A percentile compares a stretch with the other conserved stretches of the same genome.
These are phyloP conservation scores for Chlorella sp. DNA, from an alignment of 139 green algal genomes.

Conservation along the genomic window DNA sequence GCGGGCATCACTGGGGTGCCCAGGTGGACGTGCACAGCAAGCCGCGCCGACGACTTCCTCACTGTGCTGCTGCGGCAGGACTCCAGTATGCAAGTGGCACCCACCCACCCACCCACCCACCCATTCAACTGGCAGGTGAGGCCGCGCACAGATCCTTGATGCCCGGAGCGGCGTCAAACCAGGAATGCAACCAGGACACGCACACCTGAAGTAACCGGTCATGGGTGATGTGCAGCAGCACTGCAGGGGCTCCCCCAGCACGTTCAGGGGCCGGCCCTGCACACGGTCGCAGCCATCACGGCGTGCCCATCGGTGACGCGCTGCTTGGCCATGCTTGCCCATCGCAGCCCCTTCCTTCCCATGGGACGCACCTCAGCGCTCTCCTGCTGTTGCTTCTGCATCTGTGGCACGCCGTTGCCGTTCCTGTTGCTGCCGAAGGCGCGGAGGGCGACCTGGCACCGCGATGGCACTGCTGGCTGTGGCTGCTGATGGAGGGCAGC, in stretches of 20 bases:
- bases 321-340: neutral
- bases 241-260: neutral
- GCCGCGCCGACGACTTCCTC: neutral
- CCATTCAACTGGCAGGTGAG: neutral
- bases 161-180: neutral
- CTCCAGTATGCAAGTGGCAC: neutral
- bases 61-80: neutral
- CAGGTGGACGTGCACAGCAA: too few relatives aligned
- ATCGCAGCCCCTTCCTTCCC: too few relatives aligned
- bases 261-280: neutral
- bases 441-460: too few relatives aligned
- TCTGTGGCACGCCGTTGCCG: neutral
- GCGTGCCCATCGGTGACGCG: neutral
- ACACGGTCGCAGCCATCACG: neutral
- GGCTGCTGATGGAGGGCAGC: too few relatives aligned
- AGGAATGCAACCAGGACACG: neutral
- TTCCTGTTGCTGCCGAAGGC: neutral
- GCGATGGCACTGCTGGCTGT: too few relatives aligned
- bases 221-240: neutral
- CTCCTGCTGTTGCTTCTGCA: neutral
- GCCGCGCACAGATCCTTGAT: neutral
- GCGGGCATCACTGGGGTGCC: too few relatives aligned
- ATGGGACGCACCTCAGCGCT: neutral
- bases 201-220: neutral
- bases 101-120: neutral